Base-by-base conservation (phyloP, 768 basidiomycete species). In the Naganishia randhawae region DNA sequence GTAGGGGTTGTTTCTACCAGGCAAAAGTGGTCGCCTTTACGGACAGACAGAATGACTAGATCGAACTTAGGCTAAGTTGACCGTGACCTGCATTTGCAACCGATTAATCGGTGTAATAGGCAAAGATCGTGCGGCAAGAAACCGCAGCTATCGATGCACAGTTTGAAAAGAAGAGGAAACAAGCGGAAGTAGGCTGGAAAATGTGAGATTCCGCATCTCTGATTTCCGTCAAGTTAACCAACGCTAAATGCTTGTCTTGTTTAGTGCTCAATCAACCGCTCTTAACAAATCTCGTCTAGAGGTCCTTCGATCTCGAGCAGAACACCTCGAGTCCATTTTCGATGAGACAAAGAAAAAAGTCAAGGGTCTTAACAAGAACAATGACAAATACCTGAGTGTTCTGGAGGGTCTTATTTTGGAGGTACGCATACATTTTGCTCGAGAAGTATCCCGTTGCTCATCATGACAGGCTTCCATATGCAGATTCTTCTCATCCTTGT, bases 91-190 rank as follows among this genome's bases (percentile, higher is more conserved):
- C 37, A 14, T 11, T 48, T 22, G 45, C 45, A n/a, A 48, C 25
- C n/a, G 45, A 48, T 31, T 53, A 19, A n/a, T 63, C 25, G 27
- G 22, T 16, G 17, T 29, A 10, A 50, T 76, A 97, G 94, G 95
- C 94, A 57, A 96, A 92, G 81, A 88, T 98, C 68, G 95, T 99
- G 29, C 92, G 93, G 79, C 91, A 94, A 79, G 95, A 99, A 80
- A 88, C 92, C 69, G 88, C 90, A 71, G 88, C 92, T 16, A 96
- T 99, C 76, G 96, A 99, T 77, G 87, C 89, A 8, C 88, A 89
- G 71, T 92, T 88, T 77, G 95, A 97, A 81, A 95, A 96, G 87
- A 97, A 92, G 83, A 86, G 86, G 76, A 99, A 99, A 81, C 90
- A 89, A 67, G 89, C 87, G 14, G 92, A 98, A 77, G 88, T 92